Evolutionary conservation across 1,284 basidiomycete genomes (phyloP), one percentile per base, ranked within the genome.

Genomic region (Ustilago loliicola): DNA sequence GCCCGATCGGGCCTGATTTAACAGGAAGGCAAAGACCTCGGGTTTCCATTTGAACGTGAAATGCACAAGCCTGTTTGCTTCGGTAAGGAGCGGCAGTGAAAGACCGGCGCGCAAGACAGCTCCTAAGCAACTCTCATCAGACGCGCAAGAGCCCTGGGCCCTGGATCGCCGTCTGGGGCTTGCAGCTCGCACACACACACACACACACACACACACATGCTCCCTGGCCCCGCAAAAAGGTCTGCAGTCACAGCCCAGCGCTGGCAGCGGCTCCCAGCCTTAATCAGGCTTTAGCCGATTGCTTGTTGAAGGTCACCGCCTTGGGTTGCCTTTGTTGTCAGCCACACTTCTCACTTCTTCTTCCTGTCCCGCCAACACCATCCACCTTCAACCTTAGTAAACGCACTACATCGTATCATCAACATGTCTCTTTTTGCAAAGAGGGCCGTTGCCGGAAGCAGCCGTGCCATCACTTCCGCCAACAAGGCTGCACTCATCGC

Each of bases 391-490:
- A 21, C 29, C 48, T 17, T 17, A 8, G 15, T 29, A 36, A 32
- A 19, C 38, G 13, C 36, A 7, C 13, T n/a, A 23, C 54, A 32
- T 17, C 17, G 23, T 10, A 32, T 32, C 34, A 34, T 23, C 45
- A 68, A 29, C n/a, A 77, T 77, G 75, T 73, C 75, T 21, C 64
- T 77, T 32, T 62, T 77, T 52, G 71, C 71, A 36, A 68, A 66
- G 48, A 55, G 75, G 5, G 64, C 62, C 21, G 71, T 66, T 30
- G 75, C 67, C 51, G 66, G 70, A 59, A 71, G 75, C 67, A 77
- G 75, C 71, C 70, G 61, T 56, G 64, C 66, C 45, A 50, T 77
- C 27, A 36, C 60, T 42, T 55, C 61, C 27, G 32, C 42, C 53
- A 72, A 62, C 62, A 65, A 66, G 51, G 56, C 47, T 8, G 60